Base-by-base conservation (phyloP, 2,329 filamentous ascomycete species). In the Didymella keratinophila region DNA sequence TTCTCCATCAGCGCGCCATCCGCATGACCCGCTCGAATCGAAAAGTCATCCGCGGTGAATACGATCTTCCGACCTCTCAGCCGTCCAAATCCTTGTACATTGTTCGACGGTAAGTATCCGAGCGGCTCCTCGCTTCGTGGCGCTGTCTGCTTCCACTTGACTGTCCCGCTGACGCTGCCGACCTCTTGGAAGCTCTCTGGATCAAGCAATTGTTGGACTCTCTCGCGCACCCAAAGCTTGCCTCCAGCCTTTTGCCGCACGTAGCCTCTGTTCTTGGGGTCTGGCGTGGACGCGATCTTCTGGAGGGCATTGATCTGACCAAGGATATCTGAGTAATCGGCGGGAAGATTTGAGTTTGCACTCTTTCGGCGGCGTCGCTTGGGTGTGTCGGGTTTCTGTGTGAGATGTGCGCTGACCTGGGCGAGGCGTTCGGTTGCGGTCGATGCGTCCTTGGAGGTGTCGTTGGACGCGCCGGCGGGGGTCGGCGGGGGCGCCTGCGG, bases 41-140 rank as follows among this genome's bases (percentile, higher is more conserved):
- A 84, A 63, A 88, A 89, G 68, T 89, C 87, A 67, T 89, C 86
- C 0, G 86, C 86, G 0, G 87, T 88, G 47, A 89, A 82, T 0
- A 88, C 75, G 3, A 89, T 78, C 52, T 82, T 81, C 37, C 86
- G 76, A 0, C 83, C 84, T 20, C 79, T 72, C 25, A 88, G 67
- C 45, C 75, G 78, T 2, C 86, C 85, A 53, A 84, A 81, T 0
- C 84, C 86, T 64, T 89, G 86, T 2, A 88, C 81, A 66, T 88
- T 89, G 62, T 89, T 89, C 57, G 81, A 85, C 0, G 86, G 86
- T 5, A 82, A 77, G 65, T 84, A 89, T 0, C 78, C 77, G 1
- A 77, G 72, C 0, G 84, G 81, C 57, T 82, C 78, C 58, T 86
- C 82, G 43, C 71, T 77, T 0, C 73, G 72, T 0, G 71, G 67